Evolutionary conservation across 2,329 filamentous ascomycete species (phyloP).

Genomic region (Zymoseptoria crescenta): DNA sequence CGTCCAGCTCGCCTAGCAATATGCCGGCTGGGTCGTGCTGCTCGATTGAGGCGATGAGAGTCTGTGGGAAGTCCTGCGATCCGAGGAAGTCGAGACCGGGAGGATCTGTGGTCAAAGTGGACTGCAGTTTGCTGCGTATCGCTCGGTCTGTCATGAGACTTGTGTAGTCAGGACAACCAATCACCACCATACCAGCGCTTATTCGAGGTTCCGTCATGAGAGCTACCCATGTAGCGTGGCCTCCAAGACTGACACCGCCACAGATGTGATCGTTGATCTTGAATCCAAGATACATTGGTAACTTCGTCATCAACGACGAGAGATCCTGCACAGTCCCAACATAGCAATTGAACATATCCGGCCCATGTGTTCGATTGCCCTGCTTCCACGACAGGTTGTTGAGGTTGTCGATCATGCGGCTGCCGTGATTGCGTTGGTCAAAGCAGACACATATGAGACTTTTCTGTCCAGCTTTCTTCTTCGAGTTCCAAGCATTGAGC

Average conservation of each 20-base stretch:
- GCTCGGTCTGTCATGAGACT: slow-evolving; percentile 76
- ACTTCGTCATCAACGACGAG: slow-evolving; percentile 64
- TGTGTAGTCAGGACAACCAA: slow-evolving; percentile 85
- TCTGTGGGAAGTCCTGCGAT: slow-evolving; percentile 65
- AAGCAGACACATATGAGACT: slow-evolving; percentile 76
- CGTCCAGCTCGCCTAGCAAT: slow-evolving; percentile 46
- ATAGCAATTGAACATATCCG: slow-evolving; percentile 83
- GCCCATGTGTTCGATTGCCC: slow-evolving; percentile 73
- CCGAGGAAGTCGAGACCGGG: slow-evolving; percentile 62
- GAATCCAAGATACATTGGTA: slow-evolving; percentile 60
- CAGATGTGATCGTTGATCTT: slow-evolving; percentile 58
- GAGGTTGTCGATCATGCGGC: slow-evolving; percentile 55
- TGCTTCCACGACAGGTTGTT: slow-evolving; percentile 73
- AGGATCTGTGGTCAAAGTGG: slow-evolving; percentile 40
- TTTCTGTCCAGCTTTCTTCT: slow-evolving; percentile 28
- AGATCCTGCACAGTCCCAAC: slow-evolving; percentile 69
- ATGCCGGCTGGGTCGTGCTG: slow-evolving; percentile 68
- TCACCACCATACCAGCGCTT: slow-evolving; percentile 67
- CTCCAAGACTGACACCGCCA: slow-evolving; percentile 77
- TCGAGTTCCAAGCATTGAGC: slow-evolving; percentile 60
- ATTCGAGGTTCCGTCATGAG: slow-evolving; percentile 72
- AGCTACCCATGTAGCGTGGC: slow-evolving; percentile 79
- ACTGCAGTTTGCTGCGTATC: slow-evolving; percentile 55
- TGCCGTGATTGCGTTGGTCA: slow-evolving; percentile 90
- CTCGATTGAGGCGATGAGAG: slow-evolving; percentile 56